phyloP scores from a whole-genome alignment of 495 filamentous ascomycete species.

The Podospora pseudopauciseta region DNA sequence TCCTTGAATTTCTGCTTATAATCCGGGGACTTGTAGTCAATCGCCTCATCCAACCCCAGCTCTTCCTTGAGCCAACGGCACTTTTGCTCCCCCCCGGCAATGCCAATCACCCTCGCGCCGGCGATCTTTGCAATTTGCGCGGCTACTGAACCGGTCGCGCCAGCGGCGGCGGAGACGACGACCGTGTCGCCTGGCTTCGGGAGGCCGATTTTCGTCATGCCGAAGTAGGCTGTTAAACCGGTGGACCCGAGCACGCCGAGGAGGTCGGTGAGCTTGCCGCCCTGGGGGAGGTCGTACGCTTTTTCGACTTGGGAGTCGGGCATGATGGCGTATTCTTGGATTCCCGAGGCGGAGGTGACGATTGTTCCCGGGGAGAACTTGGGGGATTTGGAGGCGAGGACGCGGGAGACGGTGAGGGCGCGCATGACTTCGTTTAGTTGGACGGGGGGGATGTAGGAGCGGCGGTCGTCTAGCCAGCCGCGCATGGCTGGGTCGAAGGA shows the following conservation, averaged over 20 bases:
- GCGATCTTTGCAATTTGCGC: constrained; percentile 68
- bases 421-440: constrained; percentile 66
- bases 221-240: constrained; percentile 65
- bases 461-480: constrained; percentile 64
- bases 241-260: constrained; percentile 60
- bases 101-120: constrained; percentile 58
- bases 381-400: constrained; percentile 38
- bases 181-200: constrained; percentile 58
- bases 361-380: constrained; percentile 52
- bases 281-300: constrained; percentile 44
- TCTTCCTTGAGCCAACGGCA: constrained; percentile 57
- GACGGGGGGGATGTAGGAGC: constrained; percentile 67
- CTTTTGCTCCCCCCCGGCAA: constrained; percentile 63
- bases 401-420: constrained; percentile 54
- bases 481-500: constrained; percentile 62
- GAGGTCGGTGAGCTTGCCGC: constrained; percentile 54
- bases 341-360: constrained; percentile 52
- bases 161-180: constrained; percentile 66
- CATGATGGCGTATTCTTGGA: constrained; percentile 60
- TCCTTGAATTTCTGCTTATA: constrained; percentile 56
- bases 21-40: constrained; percentile 61
- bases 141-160: constrained; percentile 64
- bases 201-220: constrained; percentile 57
- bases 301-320: constrained; percentile 44
- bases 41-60: constrained; percentile 59